Base-by-base conservation (phyloP, 176 grass and related monocot species). In the Carex cristatella region DNA sequence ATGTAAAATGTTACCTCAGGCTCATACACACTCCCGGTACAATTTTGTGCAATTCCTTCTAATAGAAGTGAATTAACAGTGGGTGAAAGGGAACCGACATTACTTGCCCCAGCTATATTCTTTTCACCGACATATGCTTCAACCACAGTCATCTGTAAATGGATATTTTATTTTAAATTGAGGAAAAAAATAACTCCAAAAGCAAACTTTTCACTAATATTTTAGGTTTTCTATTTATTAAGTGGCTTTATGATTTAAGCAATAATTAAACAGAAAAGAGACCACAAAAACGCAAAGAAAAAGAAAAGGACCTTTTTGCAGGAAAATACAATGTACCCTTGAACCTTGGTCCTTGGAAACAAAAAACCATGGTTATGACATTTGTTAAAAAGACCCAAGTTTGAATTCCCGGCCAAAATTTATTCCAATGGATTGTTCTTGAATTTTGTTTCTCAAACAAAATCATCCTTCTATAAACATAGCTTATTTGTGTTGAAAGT, bases 31-130 rank as follows among this genome's bases (percentile, higher is more conserved):
- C 85, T 95, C 53, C 96, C 93, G 4, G 91, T 85, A 53, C 93
- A 88, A 88, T 99, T 99, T 68, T 95, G 96, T 23, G 93, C 93
- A 75, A 95, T 99, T 91, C 91, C 96, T 87, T 99, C 93, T 84
- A 95, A 87, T 69, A 99, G 1, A 89, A 95, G 62, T 81, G 93
- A 89, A 4, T 57, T 60, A 35, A 84, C 84, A 61, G 58, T 73
- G 84, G 77, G 56, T 69, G 90, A 84, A 82, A 99, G 61, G 53
- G 83, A 91, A 54, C 81, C 58, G 79, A 74, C 31, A 84, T 85
- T 82, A 85, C 69, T 86, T 81, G 85, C 71, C 68, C 89, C 42
- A 69, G 83, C 80, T 79, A 92, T 82, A 74, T 95, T 93, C 37
- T 75, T 81, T 75, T 88, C 91, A 69, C 83, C 87, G 82, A 94